Evolutionary conservation across 2,329 filamentous ascomycete genomes (phyloP), one percentile per base, ranked within the genome.

Genomic region (Monosporascus sp.): DNA sequence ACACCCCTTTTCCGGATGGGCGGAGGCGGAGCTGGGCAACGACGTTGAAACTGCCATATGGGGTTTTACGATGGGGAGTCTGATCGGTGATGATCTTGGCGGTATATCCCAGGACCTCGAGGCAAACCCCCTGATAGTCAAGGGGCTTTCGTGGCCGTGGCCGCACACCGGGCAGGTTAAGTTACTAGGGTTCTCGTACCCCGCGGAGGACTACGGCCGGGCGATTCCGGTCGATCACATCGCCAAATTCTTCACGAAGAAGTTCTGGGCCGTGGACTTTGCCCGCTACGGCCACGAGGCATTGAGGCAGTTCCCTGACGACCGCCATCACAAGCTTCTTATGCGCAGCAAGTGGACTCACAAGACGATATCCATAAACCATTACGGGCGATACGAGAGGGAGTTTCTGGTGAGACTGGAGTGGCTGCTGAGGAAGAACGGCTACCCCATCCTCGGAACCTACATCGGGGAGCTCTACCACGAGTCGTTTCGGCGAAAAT

Each of bases 251-350:
- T 68, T 68, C 52, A 55, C 27, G 2, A 48, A 65, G 50, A 18
- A 44, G 1, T 68, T 65, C 45, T 68, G 65, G 65, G 47, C 56
- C 3, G 31, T 37, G 3, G 58, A 62, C 1, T 56, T 59, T 31
- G n/a, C 6, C 5, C 31, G 14, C 1, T 64, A 54, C 41, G 63
- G 64, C 7, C 46, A 37, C 43, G 52, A 52, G 1, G 55, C 58
- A 5, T 20, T 65, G 14, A 60, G 57, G 49, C 43, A 59, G 45
- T 14, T 50, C 17, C 46, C 56, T 3, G 48, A 47, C 9, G 39
- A 49, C 14, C 41, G 20, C 6, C 2, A 47, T 3, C 47, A 37
- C 3, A 59, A 56, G 50, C 43, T 20, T 2, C 0, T 50, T 18
- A 18, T 53, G 46, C n/a, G 5, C 1, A 37, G 25, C 9, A 1